Base-by-base conservation (phyloP, 352 stramenopile species). In the Pythium aquatile region DNA sequence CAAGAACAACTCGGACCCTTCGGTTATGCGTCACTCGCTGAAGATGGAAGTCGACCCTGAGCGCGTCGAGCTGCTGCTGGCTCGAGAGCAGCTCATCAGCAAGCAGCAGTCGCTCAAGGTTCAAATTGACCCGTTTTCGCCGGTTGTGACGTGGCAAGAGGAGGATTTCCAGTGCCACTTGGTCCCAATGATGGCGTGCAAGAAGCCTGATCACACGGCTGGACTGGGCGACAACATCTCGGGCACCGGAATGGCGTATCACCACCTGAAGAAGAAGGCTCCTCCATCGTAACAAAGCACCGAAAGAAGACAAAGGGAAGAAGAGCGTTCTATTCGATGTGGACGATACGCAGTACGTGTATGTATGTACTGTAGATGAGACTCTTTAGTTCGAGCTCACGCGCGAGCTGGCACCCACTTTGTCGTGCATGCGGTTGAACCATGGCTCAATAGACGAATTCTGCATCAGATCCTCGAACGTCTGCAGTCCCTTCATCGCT, bases 221-320 rank as follows among this genome's bases (percentile, higher is more conserved):
- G 85, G 85, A 11, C 73, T 94, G 7, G 85, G 85, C 48, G 85
- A 94, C 78, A 94, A 94, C 71, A 94, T 94, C 54, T 94, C 85
- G 3, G 85, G 85, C 53, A 92, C 82, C 20, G 85, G 85, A 35
- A 85, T 94, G 73, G 79, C 85, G 9, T 94, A 94, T 65, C 85
- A 94, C 68, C 69, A 72, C 32, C 55, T 88, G 24, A 74, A 88
- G 47, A 55, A 69, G 49, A 65, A 70, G 44, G 9, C 44, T 2
- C n/a, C 44, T n/a, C n/a, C n/a, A 30, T 16, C 44, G 14, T 51
- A 51, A 51, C 32, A 35, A 5, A 35, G 32, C 8, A 9, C 8
- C 17, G 4, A 48, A 48, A 11, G 35, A 16, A 42, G 35, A 17
- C 1, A 5, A 51, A 10, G n/a, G n/a, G n/a, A 51, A 51, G 44